Evolutionary conservation across 1,284 basidiomycete species (phyloP), one percentile per base, ranked within the genome.

Genomic region (Chalciporus sp.): DNA sequence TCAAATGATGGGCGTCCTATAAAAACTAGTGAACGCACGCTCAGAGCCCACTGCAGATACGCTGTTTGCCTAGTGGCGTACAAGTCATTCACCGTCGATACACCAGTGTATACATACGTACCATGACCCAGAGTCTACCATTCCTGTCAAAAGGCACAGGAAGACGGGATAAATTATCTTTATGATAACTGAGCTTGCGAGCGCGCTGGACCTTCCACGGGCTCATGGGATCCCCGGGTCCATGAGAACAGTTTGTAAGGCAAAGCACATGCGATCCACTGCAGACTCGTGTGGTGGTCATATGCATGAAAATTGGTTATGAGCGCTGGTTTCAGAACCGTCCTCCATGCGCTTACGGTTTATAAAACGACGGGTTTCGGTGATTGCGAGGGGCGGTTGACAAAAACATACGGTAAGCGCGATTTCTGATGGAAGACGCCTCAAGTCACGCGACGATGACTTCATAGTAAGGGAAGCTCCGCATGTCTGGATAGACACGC

Each of bases 181-280:
- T 16, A 6, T 12, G 12, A 14, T 16, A 23, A 16, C 12, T 14
- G 31, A 14, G 14, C 14, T 14, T 33, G 14, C n/a, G 11, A 10
- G 29, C 29, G 9, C 27, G 29, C 12, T 27, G 23, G 23, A 23
- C n/a, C 27, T n/a, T 23, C 20, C 40, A 26, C 7, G 23, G 23
- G 31, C 27, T 19, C 29, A 39, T 20, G 37, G 11, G 11, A 31
- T 55, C 56, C 33, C 56, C 49, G 42, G 19, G 49, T 14, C 12
- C 42, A 49, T 61, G 57, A 56, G 58, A 59, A 56, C 56, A 31
- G 40, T 33, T 31, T 6, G 29, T 31, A 31, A 31, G 8, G 31
- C 31, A 33, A 23, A 23, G 31, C 2, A 33, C 31, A 33, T 12
- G 31, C 12, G 1, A 14, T 14, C 9, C 12, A 33, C 11, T 33